Percentiles rank a stretch among this genome's conserved stretches.
These are phyloP conservation scores for Pichia inconspicua DNA, from an alignment of 1,139 yeast genomes.

Conservation along the genomic window DNA sequence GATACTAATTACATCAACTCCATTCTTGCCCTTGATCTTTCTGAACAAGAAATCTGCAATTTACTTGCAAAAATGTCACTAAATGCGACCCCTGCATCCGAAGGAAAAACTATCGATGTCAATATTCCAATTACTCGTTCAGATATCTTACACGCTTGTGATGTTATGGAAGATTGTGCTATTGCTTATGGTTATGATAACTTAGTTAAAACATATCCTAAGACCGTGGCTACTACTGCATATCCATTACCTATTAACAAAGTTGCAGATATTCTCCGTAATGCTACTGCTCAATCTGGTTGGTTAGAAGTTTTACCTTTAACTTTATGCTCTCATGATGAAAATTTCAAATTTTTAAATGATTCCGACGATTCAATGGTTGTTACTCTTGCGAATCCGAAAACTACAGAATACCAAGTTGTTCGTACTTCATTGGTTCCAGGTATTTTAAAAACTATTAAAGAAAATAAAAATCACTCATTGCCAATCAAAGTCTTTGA, in stretches of 20 bases:
- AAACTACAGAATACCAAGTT: conserved; percentile 93
- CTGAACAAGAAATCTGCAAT: conserved; percentile 58
- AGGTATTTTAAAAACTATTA: conserved; percentile 89
- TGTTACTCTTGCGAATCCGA: conserved; percentile 91
- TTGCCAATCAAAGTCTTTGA: conserved; percentile 94
- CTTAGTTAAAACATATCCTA: conserved; percentile 73
- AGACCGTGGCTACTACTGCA: conserved; percentile 74
- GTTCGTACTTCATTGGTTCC: conserved; percentile 93
- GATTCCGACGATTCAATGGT: conserved; percentile 68
- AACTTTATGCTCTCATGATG: conserved; percentile 93
- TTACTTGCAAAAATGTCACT: conserved; percentile 79
- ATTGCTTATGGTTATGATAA: conserved; percentile 93
- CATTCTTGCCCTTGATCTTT: conserved; percentile 71
- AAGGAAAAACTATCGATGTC: conserved; percentile 56
- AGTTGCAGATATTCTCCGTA: conserved; percentile 81
- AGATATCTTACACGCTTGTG: conserved; percentile 95
- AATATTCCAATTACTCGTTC: conserved; percentile 88
- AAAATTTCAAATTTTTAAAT: conserved; percentile 83
- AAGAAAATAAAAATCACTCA: conserved; percentile 93
- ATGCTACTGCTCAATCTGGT: conserved; percentile 90
- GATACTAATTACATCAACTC: conserved; percentile 86
- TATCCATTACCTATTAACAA: conserved; percentile 87
- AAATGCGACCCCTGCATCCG: conserved; percentile 46
- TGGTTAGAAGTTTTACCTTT: conserved; percentile 95
- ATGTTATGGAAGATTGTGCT: conserved; percentile 98